Percentiles rank a stretch among this genome's conserved stretches.
Evolutionary conservation across 2,329 filamentous ascomycete genomes (phyloP).

Genomic region (Cladophialophora exuberans): DNA sequence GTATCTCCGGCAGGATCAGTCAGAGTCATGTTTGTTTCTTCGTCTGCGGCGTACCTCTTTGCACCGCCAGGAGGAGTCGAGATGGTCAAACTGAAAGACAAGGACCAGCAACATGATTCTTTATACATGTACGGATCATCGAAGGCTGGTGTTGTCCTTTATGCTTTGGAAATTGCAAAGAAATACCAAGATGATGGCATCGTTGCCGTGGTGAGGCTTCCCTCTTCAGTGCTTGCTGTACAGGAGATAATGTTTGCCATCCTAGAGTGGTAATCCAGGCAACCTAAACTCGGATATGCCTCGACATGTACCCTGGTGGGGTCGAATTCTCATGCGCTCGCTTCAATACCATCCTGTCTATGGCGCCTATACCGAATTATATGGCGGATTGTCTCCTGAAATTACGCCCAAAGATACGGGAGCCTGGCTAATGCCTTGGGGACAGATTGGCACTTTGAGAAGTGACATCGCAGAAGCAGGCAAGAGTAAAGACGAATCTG

Average conservation of each 20-base stretch:
- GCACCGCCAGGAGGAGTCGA: slow-evolving; percentile 4
- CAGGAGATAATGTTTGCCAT: too few species aligned
- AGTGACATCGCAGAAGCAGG: neutral
- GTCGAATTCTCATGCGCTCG: slow-evolving; percentile 30
- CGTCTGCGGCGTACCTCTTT: slow-evolving; percentile 2
- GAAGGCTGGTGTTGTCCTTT: slow-evolving; percentile 19
- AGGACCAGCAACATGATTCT: neutral
- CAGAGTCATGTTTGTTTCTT: slow-evolving; percentile 28
- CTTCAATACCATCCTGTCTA: slow-evolving; percentile 38
- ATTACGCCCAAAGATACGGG: slow-evolving; percentile 44
- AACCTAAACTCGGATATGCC: slow-evolving; percentile 25
- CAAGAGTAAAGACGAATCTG: slow-evolving; percentile 33
- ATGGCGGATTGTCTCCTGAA: slow-evolving; percentile 49
- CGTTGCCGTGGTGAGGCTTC: slow-evolving; percentile 11
- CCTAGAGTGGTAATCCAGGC: slow-evolving; percentile 1
- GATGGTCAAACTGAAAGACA: neutral
- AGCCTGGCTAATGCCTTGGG: slow-evolving; percentile 32
- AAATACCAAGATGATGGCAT: neutral
- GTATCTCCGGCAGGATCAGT: slow-evolving; percentile 26
- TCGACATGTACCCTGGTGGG: slow-evolving; percentile 36
- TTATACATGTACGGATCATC: slow-evolving; percentile 4
- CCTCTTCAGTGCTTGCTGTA: neutral
- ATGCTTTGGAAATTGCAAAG: slow-evolving; percentile 26
- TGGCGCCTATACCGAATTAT: slow-evolving; percentile 56
- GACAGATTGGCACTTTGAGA: neutral